Percentiles rank a stretch among this genome's conserved stretches.
Conservation (phyloP, 2,329 filamentous ascomycete species). For the Westerdykella aurantiaca region DNA sequence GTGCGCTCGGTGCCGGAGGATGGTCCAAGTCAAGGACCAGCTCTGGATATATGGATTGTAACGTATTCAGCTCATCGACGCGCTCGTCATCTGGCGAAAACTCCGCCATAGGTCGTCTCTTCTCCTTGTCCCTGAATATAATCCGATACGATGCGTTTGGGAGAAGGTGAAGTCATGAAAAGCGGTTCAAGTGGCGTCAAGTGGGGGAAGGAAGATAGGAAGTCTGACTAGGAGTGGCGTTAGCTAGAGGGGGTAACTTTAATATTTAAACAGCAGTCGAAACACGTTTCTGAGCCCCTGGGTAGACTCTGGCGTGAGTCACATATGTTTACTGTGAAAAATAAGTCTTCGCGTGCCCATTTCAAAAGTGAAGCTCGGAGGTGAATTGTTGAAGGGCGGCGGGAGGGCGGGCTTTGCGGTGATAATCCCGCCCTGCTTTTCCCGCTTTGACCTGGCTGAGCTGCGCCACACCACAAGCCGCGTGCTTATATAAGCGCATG, state of each 20-base stretch:
- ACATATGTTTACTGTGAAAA: background rate
- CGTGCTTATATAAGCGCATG: no score
- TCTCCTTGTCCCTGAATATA: background rate
- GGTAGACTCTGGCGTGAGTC: no score
- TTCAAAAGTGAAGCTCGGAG: no score
- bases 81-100: slow-evolving; percentile 50
- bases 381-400: no score
- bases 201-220: background rate
- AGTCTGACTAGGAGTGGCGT: no score
- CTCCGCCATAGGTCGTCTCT: slow-evolving; percentile 22
- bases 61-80: slow-evolving; percentile 53
- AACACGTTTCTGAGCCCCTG: no score
- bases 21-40: slow-evolving; percentile 45
- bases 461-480: background rate
- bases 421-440: background rate
- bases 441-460: background rate
- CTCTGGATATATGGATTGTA: slow-evolving; percentile 59
- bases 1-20: slow-evolving; percentile 42
- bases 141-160: background rate
- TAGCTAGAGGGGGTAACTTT: no score
- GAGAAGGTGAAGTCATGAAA: background rate
- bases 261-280: no score
- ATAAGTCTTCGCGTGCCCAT: background rate
- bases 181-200: background rate
- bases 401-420: background rate